Percentiles rank a stretch among this genome's conserved stretches.
These are phyloP conservation scores for Beta macrorhiza DNA, from an alignment of 179 eudicot species.

Conservation along the genomic window DNA sequence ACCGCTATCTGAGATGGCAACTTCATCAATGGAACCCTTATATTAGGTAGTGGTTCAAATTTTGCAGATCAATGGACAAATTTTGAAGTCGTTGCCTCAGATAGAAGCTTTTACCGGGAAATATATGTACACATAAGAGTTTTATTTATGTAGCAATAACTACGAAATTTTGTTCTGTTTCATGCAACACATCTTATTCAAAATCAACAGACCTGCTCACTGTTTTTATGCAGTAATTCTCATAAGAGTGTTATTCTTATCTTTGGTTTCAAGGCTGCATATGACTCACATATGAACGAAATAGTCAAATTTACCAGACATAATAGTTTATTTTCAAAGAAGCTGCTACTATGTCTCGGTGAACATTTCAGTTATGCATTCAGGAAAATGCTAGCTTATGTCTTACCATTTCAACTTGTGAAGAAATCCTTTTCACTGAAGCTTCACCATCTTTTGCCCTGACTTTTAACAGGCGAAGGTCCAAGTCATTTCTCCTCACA, in stretches of 20 bases:
- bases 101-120: too few relatives aligned
- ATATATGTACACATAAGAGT: too few relatives aligned
- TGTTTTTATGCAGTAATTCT: neutral
- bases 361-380: neutral
- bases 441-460: conserved; percentile 59
- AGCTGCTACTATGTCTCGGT: neutral
- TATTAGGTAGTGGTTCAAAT: too few relatives aligned
- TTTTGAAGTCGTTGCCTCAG: too few relatives aligned
- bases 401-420: conserved; percentile 58
- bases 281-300: conserved; percentile 3
- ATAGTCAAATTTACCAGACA: neutral
- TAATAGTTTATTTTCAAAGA: conserved; percentile 1
- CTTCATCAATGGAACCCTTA: too few relatives aligned
- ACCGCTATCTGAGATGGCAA: too few relatives aligned
- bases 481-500: conserved; percentile 61
- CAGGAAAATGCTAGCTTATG: conserved; percentile 4
- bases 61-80: too few relatives aligned
- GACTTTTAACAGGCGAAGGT: conserved; percentile 46
- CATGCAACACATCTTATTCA: neutral
- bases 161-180: neutral
- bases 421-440: conserved; percentile 40
- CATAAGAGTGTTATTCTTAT: neutral
- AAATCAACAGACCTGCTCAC: neutral
- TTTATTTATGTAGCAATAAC: too few relatives aligned
- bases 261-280: conserved; percentile 1